Evolutionary conservation across 1,284 basidiomycete genomes (phyloP).

Genomic region (Ustilago crameri): DNA sequence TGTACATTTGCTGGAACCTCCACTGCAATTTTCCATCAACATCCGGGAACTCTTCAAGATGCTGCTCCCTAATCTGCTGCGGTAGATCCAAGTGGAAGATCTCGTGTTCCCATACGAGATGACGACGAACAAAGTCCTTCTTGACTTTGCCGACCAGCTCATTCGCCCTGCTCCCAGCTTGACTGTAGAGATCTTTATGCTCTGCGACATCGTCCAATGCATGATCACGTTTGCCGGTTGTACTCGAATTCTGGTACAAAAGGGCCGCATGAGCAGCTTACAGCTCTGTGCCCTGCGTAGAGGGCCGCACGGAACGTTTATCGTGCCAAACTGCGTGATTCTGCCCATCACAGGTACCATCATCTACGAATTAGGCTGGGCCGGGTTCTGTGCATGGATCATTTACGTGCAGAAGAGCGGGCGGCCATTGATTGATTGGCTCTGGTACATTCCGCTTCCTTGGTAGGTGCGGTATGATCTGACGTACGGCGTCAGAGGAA

Average conservation of each 20-base stretch:
- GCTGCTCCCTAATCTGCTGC: neutral
- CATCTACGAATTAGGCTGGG: slow-evolving; percentile 3
- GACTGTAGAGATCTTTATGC: slow-evolving; percentile 18
- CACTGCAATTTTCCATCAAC: too few species aligned
- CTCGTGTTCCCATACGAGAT: slow-evolving; percentile 10
- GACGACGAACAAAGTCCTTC: slow-evolving; percentile 10
- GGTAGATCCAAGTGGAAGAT: neutral
- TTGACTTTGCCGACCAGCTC: slow-evolving; percentile 2
- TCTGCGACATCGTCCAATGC: slow-evolving; percentile 18
- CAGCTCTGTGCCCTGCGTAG: slow-evolving; percentile 7
- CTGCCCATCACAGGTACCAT: neutral
- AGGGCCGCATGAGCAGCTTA: slow-evolving; percentile 8
- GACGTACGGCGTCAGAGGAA: too few species aligned
- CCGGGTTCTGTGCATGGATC: slow-evolving; percentile 10
- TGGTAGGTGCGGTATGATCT: too few species aligned
- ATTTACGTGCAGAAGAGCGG: slow-evolving; percentile 1
- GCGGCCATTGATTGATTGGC: slow-evolving; percentile 7
- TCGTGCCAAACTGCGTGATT: slow-evolving; percentile 23
- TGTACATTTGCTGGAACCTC: too few species aligned
- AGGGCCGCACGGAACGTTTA: slow-evolving; percentile 11
- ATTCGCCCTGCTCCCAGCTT: slow-evolving; percentile 9
- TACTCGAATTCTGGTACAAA: slow-evolving; percentile 13
- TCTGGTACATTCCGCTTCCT: slow-evolving; percentile 18
- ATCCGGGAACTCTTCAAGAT: slow-evolving; percentile 1
- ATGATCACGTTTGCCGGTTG: slow-evolving; percentile 11